Base-by-base conservation (phyloP, 352 stramenopile genomes). In the Pythium diclinum region DNA sequence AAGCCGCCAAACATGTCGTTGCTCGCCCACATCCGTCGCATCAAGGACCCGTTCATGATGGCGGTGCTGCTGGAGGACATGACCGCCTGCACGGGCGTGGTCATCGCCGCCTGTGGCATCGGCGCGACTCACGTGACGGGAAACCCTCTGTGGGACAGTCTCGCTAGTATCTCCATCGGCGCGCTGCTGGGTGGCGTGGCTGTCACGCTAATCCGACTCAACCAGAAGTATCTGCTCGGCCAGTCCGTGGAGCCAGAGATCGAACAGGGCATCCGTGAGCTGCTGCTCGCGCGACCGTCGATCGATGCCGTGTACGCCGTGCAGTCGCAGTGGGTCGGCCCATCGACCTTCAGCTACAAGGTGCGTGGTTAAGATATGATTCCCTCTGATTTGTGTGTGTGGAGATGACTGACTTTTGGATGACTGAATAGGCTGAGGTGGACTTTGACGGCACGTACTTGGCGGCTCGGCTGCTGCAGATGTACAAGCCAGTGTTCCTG, bases 361-460 rank as follows among this genome's bases (percentile, higher is more conserved):
- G 85, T 94, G 65, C 16, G 63, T 51, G 10, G 0, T 25, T 19
- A 46, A 14, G 13, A 4, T 6, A 25, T 19, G 6, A 7, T 3
- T 0, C n/a, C 3, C 10, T 32, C n/a, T 51, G 5, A 51, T n/a
- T n/a, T 28, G 10, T 5, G 14, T 8, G 40, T 28, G 19, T 17
- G 42, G 25, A 25, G 44, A 30, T 25, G n/a, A 9, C 21, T 16
- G 21, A 30, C 19, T 25, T 2, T 51, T 51, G 44, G 8, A 23
- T 47, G 36, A 42, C 40, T 51, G 44, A 25, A 38, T 61, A 94
- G 86, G 97, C 97, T 21, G 96, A 99, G 77, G 91, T 99, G 6
- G 97, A 99, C 76, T 99, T 99, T 80, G 97, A 99, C 68, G 97
- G 97, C 57, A 99, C 97, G 42, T 99, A 97, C 72, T 69, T 99